Evolutionary conservation across 306 rosid genomes (phyloP), one percentile per base, ranked within the genome.

Genomic region (Styphnolobium japonicum): DNA sequence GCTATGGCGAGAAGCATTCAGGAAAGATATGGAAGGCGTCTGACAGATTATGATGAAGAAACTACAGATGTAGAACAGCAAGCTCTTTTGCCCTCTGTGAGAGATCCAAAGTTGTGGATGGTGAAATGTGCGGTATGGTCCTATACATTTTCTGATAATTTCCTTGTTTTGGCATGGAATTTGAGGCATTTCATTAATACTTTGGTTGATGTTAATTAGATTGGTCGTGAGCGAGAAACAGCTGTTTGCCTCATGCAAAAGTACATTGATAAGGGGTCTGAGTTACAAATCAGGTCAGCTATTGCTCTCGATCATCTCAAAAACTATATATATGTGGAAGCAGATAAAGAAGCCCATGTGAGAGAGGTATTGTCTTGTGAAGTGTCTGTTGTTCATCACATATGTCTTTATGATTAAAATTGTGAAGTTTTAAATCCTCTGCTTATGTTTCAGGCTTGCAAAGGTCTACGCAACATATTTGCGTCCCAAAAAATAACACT

Each of bases 81-180:
- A 63, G 98, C 98, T 27, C 93, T 93, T 49, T 84, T 93, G 81
- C 99, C 99, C 36, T 96, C 99, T 76, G 97, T 96, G 57, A 90
- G 98, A 84, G 99, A 96, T 83, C 98, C 99, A 61, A 96, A 96
- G 86, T 80, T 96, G 86, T 96, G 99, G 99, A 93, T 96, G 99
- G 94, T 96, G 77, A 96, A 93, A 83, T 96, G 99, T 80, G 92
- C 92, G 88, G 99, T 93, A 96, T 75, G 97, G 46, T 82, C 60
- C 79, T 74, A 69, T 62, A 52, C 37, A 2, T 57, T 14, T 49
- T 36, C 18, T 37, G 22, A 60, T 65, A 29, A 48, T 56, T 58
- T 61, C 36, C 21, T 71, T 21, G 22, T 31, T 45, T 42, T 37
- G 21, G 42, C 61, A 34, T 27, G 5, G 52, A 52, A 67, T 61